Evolutionary conservation across 805 yeast genomes (phyloP).

Genomic region (Debaryomyces maramus): DNA sequence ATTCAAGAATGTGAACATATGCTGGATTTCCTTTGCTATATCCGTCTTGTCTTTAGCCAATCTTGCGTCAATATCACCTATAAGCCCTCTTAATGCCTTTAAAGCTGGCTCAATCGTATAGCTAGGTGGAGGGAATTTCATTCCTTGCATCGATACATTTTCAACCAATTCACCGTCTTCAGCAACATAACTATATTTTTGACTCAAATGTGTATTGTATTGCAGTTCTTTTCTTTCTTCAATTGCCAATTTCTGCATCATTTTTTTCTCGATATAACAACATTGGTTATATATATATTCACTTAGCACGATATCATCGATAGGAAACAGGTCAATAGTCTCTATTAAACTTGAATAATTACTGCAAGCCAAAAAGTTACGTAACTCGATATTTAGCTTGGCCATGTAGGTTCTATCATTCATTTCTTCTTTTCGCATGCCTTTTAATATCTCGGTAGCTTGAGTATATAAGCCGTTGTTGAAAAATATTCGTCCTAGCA

Average conservation of each 20-base stretch:
- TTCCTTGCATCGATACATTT: background rate
- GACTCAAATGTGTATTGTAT: background rate
- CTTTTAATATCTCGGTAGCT: conserved; percentile 21
- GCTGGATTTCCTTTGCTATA: conserved; percentile 16
- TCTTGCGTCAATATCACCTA: conserved; percentile 37
- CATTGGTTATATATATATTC: conserved; percentile 37
- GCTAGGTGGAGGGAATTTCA: background rate
- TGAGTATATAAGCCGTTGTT: conserved; percentile 26
- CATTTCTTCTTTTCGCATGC: conserved; percentile 24
- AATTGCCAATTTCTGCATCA: conserved; percentile 15
- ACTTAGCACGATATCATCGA: conserved; percentile 28
- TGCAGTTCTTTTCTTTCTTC: conserved; percentile 1
- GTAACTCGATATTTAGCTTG: conserved; percentile 24
- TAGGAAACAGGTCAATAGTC: conserved; percentile 29
- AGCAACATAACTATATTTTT: background rate
- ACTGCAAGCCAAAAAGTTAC: conserved; percentile 20
- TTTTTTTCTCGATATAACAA: conserved; percentile 26
- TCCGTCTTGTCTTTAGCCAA: conserved; percentile 33
- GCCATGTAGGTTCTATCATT: conserved; percentile 27
- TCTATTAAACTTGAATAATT: conserved; percentile 19
- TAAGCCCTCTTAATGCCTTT: conserved; percentile 25
- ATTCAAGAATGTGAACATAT: conserved; percentile 25
- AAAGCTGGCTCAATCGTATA: conserved; percentile 8
- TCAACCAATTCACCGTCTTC: background rate
- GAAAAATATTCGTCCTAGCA: conserved; percentile 29